phyloP scores from a whole-genome alignment of 75 land plant genomes.

The Chamaecyparis obtusa region DNA sequence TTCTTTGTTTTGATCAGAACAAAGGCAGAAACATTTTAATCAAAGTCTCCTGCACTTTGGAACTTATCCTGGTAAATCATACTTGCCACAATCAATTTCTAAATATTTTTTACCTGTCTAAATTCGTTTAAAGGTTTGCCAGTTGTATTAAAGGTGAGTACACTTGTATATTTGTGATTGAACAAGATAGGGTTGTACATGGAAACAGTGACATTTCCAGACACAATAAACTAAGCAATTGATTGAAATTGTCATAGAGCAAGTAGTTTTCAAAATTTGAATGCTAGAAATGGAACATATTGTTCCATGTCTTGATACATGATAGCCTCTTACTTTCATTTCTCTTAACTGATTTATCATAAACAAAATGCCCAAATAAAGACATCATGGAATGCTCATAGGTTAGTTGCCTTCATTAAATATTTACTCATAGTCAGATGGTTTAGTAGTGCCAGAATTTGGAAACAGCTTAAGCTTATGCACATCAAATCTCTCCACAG shows the following conservation, averaged over 20 bases:
- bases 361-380: background rate
- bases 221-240: background rate
- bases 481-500: background rate
- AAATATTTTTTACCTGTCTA: background rate
- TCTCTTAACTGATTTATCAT: background rate
- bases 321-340: background rate
- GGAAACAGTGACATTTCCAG: too few relatives aligned
- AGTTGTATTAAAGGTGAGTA: background rate
- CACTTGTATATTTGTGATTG: too few relatives aligned
- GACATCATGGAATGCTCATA: background rate
- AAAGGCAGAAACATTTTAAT: background rate
- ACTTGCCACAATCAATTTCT: background rate
- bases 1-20: background rate
- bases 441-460: background rate
- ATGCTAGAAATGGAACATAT: background rate
- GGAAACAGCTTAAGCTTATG: background rate
- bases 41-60: background rate
- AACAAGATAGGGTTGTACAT: too few relatives aligned
- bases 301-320: background rate
- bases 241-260: background rate
- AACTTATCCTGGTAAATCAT: background rate
- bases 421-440: background rate
- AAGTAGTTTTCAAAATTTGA: background rate
- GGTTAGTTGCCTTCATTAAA: background rate
- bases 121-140: background rate